Conservation (phyloP, 2,329 filamentous ascomycete species). For the Microcera coccophila region DNA sequence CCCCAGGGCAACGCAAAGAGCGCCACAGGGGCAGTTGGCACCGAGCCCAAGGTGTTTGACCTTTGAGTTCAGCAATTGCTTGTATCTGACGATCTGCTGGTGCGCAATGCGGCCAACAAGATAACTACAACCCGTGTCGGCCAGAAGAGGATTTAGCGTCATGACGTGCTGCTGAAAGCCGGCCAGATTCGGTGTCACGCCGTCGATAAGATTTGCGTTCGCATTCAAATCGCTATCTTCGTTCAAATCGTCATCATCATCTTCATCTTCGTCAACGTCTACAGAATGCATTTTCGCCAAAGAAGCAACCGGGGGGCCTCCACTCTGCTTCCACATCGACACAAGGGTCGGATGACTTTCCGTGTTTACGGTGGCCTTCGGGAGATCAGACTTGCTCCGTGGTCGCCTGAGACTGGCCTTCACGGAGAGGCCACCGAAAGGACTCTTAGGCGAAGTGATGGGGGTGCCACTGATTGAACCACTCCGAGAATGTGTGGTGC, state of each 20-base stretch:
- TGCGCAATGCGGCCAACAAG: slow-evolving; percentile 78
- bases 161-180: slow-evolving; percentile 75
- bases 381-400: slow-evolving; percentile 53
- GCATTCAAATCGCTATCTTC: slow-evolving; percentile 60
- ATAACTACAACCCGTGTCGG: slow-evolving; percentile 44
- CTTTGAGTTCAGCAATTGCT: slow-evolving; percentile 65
- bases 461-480: slow-evolving; percentile 56
- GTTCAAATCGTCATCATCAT: slow-evolving; percentile 53
- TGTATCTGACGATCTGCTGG: slow-evolving; percentile 77
- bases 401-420: slow-evolving; percentile 50
- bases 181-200: slow-evolving; percentile 66
- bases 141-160: slow-evolving; percentile 68
- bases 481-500: slow-evolving; percentile 53
- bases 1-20: slow-evolving; percentile 62
- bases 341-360: slow-evolving; percentile 44
- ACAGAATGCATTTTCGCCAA: slow-evolving; percentile 35
- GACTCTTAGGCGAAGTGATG: slow-evolving; percentile 52
- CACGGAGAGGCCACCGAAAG: slow-evolving; percentile 43
- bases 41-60: slow-evolving; percentile 65
- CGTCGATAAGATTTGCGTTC: slow-evolving; percentile 61
- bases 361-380: slow-evolving; percentile 33
- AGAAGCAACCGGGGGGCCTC: slow-evolving; percentile 51
- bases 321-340: slow-evolving; percentile 49
- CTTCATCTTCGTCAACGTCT: slow-evolving; percentile 48
- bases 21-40: slow-evolving; percentile 56